These are phyloP conservation scores for Tulasnella calospora DNA, from an alignment of 768 basidiomycete genomes.

Conservation along the genomic window DNA sequence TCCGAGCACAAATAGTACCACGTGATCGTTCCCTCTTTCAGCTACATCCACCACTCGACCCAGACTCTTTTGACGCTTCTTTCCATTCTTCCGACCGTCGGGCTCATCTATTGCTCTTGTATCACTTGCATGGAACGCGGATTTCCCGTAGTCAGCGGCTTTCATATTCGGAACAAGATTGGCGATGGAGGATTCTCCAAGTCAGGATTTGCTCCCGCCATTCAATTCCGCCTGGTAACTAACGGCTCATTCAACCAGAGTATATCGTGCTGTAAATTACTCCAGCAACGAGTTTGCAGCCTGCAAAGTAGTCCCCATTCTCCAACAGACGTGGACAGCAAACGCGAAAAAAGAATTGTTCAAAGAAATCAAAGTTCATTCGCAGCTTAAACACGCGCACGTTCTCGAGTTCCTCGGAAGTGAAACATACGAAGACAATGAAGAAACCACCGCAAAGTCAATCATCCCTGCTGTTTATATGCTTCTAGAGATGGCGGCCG, in stretches of 20 bases:
- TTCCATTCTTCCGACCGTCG: not conserved
- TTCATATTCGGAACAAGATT: constrained; percentile 64
- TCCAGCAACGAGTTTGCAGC: constrained; percentile 66
- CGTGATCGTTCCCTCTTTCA: not conserved
- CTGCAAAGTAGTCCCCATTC: constrained; percentile 75
- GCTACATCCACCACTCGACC: not conserved
- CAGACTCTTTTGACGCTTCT: not conserved
- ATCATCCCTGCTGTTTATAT: constrained; percentile 78
- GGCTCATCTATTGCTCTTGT: not conserved
- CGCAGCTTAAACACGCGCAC: constrained; percentile 68
- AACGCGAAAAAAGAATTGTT: constrained; percentile 70
- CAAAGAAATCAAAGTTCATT: constrained; percentile 89
- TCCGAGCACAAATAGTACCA: not conserved
- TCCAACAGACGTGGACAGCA: constrained; percentile 55
- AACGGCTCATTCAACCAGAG: constrained; percentile 44
- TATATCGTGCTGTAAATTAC: constrained; percentile 75
- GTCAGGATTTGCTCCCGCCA: constrained; percentile 43
- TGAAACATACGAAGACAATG: constrained; percentile 58
- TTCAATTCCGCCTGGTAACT: constrained; percentile 3
- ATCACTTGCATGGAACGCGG: not conserved
- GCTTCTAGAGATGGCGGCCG: constrained; percentile 84
- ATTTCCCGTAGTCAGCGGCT: constrained; percentile 43
- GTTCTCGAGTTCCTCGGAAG: constrained; percentile 82
- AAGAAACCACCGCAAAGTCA: constrained; percentile 40
- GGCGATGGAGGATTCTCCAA: constrained; percentile 86